phyloP scores from a whole-genome alignment of 1,139 yeast genomes.

The Blastobotrys niveus region DNA sequence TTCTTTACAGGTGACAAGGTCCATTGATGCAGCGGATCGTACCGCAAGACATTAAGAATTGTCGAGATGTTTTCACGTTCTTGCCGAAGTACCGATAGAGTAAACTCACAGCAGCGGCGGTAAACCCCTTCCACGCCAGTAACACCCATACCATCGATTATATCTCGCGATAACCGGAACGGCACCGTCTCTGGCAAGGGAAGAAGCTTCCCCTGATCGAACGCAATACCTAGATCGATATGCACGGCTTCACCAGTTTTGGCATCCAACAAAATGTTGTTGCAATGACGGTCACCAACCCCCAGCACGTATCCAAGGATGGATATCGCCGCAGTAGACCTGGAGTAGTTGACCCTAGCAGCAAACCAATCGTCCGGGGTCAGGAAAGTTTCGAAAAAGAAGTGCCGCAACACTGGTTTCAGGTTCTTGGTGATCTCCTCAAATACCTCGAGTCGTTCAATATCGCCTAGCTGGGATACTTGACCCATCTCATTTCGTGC shows the following conservation, averaged over 20 bases:
- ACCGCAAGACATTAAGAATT: slow-evolving; percentile 75
- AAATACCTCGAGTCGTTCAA: slow-evolving; percentile 48
- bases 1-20: slow-evolving; percentile 58
- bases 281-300: slow-evolving; percentile 91
- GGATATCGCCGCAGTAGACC: slow-evolving; percentile 79
- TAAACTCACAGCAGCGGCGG: slow-evolving; percentile 64
- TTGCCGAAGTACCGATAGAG: slow-evolving; percentile 58
- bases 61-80: slow-evolving; percentile 69
- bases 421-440: slow-evolving; percentile 46
- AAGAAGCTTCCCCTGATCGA: slow-evolving; percentile 73
- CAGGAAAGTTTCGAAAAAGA: slow-evolving; percentile 63
- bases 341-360: slow-evolving; percentile 59
- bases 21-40: slow-evolving; percentile 95
- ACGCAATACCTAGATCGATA: slow-evolving; percentile 93
- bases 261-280: slow-evolving; percentile 77
- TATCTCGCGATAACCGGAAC: slow-evolving; percentile 81
- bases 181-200: slow-evolving; percentile 94
- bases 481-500: slow-evolving; percentile 66
- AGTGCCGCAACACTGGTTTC: slow-evolving; percentile 62
- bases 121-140: slow-evolving; percentile 77
- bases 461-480: slow-evolving; percentile 44
- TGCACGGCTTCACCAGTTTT: slow-evolving; percentile 86
- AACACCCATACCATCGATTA: slow-evolving; percentile 88
- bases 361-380: slow-evolving; percentile 59
- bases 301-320: slow-evolving; percentile 86